Base-by-base conservation (phyloP, 2,329 filamentous ascomycete species). In the Alternaria infectoria region DNA sequence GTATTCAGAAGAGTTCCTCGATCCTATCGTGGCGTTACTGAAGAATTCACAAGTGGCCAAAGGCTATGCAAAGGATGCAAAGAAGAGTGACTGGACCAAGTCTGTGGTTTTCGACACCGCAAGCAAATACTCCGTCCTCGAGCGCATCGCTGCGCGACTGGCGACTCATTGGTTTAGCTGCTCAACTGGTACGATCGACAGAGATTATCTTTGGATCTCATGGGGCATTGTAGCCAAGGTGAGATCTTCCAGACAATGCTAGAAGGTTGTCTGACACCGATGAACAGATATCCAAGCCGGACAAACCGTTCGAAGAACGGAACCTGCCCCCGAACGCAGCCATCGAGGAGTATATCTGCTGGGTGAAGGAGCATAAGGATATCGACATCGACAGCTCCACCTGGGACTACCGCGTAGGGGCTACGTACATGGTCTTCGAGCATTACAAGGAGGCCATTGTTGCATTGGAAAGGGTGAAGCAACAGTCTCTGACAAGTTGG, bases 21-120 rank as follows among this genome's bases (percentile, higher is more conserved):
- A 30, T 12, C 0, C 28, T 2, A 6, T 30, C 2, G 1, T 30
- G 28, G 5, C 28, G 40, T 46, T 66, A 17, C 32, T 56, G 52
- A 58, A 61, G 12, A 66, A 64, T 23, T 40, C 65, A 9, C 62
- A 69, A 36, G 62, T 59, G 9, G 50, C 58, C 21, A 61, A 54
- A 58, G 66, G 66, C 10, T 64, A 58, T 19, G 30, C 55, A 10
- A 55, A 56, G 21, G 44, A 61, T 28, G 23, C 6, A 6, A n/a
- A 67, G 26, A 67, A 65, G 28, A 45, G 11, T n/a, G 23, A 13
- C 5, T 69, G 66, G 66, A 59, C 56, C 6, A 43, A 54, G 25
- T 25, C 62, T 10, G 25, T 54, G 3, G 50, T 50, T 9, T 50
- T 36, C 5, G 46, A 57, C 1, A 32, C 43, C 3, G 25, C 52